Evolutionary conservation across 306 rosid genomes (phyloP).

Genomic region (Benincasa hispida): DNA sequence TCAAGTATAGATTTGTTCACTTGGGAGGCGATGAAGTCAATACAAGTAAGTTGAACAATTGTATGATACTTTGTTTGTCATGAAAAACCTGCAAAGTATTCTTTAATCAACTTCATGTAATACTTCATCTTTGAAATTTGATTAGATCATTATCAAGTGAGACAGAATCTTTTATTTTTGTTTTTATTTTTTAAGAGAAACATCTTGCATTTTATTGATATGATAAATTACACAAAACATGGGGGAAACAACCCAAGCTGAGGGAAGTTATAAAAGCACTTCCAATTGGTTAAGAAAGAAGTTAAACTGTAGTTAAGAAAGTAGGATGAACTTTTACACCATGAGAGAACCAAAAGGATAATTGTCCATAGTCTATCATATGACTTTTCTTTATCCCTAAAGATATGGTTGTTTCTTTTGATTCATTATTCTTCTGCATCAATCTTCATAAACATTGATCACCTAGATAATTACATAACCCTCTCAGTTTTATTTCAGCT

Average conservation of each 20-base stretch:
- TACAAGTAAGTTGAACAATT: slow-evolving; percentile 21
- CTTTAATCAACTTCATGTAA: not conserved
- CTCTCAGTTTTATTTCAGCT: slow-evolving; percentile 19
- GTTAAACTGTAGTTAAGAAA: not conserved
- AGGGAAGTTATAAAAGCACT: not conserved
- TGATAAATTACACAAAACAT: not conserved
- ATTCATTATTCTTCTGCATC: not conserved
- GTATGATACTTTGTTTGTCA: not conserved
- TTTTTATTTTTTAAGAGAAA: not conserved
- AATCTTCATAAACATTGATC: not conserved
- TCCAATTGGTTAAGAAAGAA: not conserved
- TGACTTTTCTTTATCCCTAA: not conserved
- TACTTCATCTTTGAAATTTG: not conserved
- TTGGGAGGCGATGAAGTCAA: slow-evolving; percentile 41
- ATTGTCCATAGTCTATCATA: not conserved
- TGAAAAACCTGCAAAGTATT: not conserved
- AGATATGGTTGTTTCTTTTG: not conserved
- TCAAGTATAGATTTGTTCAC: slow-evolving; percentile 30
- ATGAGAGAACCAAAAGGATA: not conserved
- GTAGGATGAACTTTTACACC: not conserved
- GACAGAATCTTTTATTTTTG: not conserved
- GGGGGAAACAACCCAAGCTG: not conserved
- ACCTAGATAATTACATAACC: not conserved
- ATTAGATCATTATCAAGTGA: not conserved
- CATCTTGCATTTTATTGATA: not conserved